phyloP scores from a whole-genome alignment of 2,329 filamentous ascomycete genomes.

The Amauroascus verrucosus region DNA sequence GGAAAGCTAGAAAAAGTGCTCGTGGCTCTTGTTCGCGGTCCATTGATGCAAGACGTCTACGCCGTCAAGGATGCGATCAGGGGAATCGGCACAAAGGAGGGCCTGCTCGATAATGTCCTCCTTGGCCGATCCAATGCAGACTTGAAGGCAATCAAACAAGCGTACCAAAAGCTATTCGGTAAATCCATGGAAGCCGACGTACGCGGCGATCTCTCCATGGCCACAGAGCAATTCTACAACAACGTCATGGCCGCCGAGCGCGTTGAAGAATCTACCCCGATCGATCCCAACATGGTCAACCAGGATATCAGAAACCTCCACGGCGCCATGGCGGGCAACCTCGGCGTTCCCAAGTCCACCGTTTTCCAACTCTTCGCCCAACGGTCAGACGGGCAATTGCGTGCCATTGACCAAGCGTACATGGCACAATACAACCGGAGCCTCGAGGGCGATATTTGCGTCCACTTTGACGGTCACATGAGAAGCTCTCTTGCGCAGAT shows the following conservation, averaged over 20 bases:
- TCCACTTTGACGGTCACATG: slow-evolving; percentile 89
- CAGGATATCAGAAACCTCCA: slow-evolving; percentile 68
- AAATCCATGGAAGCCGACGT: slow-evolving; percentile 61
- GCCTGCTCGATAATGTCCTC: slow-evolving; percentile 74
- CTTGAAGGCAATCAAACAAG: slow-evolving; percentile 70
- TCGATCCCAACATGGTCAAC: slow-evolving; percentile 63
- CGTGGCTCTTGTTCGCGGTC: slow-evolving; percentile 61
- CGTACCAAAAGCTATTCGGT: slow-evolving; percentile 59
- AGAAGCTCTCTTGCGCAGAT: slow-evolving; percentile 70
- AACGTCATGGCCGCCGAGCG: slow-evolving; percentile 66
- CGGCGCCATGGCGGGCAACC: slow-evolving; percentile 47
- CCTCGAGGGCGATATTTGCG: slow-evolving; percentile 64
- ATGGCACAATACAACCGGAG: slow-evolving; percentile 58
- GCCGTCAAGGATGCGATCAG: slow-evolving; percentile 61
- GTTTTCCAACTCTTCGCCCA: slow-evolving; percentile 69
- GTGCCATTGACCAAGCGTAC: slow-evolving; percentile 69
- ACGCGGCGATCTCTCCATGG: slow-evolving; percentile 68
- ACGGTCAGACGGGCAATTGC: slow-evolving; percentile 71
- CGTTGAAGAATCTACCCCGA: slow-evolving; percentile 65
- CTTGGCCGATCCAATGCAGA: slow-evolving; percentile 79
- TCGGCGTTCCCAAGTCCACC: slow-evolving; percentile 60
- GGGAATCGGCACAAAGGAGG: slow-evolving; percentile 77
- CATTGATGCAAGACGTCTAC: slow-evolving; percentile 64
- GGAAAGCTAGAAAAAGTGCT: slow-evolving; percentile 62
- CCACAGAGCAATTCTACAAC: slow-evolving; percentile 76